Conservation (phyloP, 345 rosid species). For the Gossypium stocksii region DNA sequence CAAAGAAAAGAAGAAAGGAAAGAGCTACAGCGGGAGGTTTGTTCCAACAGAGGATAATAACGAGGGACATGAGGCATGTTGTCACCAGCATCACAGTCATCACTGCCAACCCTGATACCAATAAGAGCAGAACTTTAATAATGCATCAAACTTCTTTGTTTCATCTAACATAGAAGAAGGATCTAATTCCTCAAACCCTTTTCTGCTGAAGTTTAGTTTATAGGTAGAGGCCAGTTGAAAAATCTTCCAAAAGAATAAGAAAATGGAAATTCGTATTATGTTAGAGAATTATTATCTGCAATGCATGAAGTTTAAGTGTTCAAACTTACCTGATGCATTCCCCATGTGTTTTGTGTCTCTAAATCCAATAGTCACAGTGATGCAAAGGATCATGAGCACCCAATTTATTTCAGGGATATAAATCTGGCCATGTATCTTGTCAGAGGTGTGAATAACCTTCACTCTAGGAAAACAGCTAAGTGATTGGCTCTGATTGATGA, state of each 20-base stretch:
- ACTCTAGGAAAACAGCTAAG: slow-evolving; percentile 96
- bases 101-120: slow-evolving; percentile 79
- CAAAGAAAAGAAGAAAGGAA: slow-evolving; percentile 73
- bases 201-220: too few species aligned
- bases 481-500: slow-evolving; percentile 98
- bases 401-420: slow-evolving; percentile 98
- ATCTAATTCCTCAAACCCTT: not conserved
- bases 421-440: slow-evolving; percentile 96
- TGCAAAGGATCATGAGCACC: slow-evolving; percentile 97
- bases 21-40: slow-evolving; percentile 78
- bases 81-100: slow-evolving; percentile 99
- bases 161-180: not conserved
- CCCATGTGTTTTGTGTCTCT: slow-evolving; percentile 94
- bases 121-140: slow-evolving; percentile 1
- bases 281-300: not conserved
- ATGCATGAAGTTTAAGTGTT: not conserved
- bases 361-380: slow-evolving; percentile 96
- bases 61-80: slow-evolving; percentile 83
- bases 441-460: slow-evolving; percentile 95
- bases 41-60: slow-evolving; percentile 89
- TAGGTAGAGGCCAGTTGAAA: too few species aligned
- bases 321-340: slow-evolving; percentile 82
- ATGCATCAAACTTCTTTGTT: slow-evolving; percentile 2
- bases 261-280: not conserved
- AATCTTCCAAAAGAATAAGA: not conserved